Conservation (phyloP, 108 stramenopile genomes). For the Skeletonema marinoi region DNA sequence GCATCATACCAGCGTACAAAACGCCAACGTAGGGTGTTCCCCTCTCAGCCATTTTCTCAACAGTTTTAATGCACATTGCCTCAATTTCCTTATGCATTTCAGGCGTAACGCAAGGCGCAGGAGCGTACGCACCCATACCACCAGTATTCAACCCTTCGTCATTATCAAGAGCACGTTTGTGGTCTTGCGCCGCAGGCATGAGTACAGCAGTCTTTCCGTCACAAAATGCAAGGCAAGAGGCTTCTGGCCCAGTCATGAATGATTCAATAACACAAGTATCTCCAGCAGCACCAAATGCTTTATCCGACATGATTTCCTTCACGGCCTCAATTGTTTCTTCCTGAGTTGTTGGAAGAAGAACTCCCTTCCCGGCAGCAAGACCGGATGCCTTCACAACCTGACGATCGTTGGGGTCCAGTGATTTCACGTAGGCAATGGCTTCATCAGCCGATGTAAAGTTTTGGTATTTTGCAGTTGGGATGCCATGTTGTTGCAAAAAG, state of each 20-base stretch:
- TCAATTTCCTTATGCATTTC: constrained; percentile 86
- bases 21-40: constrained; percentile 97
- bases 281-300: constrained; percentile 93
- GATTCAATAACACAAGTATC: constrained; percentile 98
- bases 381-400: constrained; percentile 99
- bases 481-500: constrained; percentile 91
- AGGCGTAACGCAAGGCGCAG: constrained; percentile 95
- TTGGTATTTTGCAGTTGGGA: constrained; percentile 94
- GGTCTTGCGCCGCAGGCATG: constrained; percentile 97
- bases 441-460: constrained; percentile 88
- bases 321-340: constrained; percentile 93
- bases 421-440: constrained; percentile 85
- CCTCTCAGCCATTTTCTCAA: constrained; percentile 93
- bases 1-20: constrained; percentile 98
- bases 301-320: constrained; percentile 94
- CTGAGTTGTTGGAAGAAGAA: constrained; percentile 89
- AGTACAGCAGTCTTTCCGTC: constrained; percentile 93
- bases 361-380: constrained; percentile 99
- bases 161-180: constrained; percentile 97
- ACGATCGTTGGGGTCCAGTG: constrained; percentile 73
- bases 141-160: constrained; percentile 98
- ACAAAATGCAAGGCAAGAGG: constrained; percentile 94
- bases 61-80: constrained; percentile 90
- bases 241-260: constrained; percentile 97
- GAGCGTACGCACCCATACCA: constrained; percentile 99